These are phyloP conservation scores for Kondoa malvinella DNA, from an alignment of 768 basidiomycete species.

Conservation along the genomic window DNA sequence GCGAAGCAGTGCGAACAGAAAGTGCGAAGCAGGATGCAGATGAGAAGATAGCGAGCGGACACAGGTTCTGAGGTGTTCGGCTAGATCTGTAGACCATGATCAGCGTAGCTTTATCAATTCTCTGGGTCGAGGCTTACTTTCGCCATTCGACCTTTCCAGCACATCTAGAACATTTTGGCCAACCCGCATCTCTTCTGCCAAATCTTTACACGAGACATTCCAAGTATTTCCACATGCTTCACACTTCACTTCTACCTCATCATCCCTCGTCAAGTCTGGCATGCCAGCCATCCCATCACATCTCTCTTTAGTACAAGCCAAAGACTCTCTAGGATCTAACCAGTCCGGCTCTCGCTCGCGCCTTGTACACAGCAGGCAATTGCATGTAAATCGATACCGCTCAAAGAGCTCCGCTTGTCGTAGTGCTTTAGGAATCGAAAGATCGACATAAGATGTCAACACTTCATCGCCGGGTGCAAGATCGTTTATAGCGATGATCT, in stretches of 20 bases:
- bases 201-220: background rate
- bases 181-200: slow-evolving; percentile 2
- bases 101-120: background rate
- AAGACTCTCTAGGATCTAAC: slow-evolving; percentile 50
- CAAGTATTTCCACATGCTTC: background rate
- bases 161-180: background rate
- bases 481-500: slow-evolving; percentile 52
- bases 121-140: background rate
- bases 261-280: slow-evolving; percentile 9
- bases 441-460: slow-evolving; percentile 67
- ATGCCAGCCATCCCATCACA: slow-evolving; percentile 14
- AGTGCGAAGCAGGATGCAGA: background rate
- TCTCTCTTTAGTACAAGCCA: slow-evolving; percentile 38
- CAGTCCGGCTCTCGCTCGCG: slow-evolving; percentile 12
- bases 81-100: background rate
- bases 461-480: slow-evolving; percentile 61
- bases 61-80: background rate
- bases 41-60: slow-evolving; percentile 3
- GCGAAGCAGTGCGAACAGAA: background rate
- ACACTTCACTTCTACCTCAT: background rate
- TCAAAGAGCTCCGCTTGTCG: slow-evolving; percentile 47
- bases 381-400: slow-evolving; percentile 63
- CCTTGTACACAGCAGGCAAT: slow-evolving; percentile 44
- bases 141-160: background rate
- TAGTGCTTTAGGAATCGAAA: slow-evolving; percentile 45